Conservation (phyloP, 768 basidiomycete genomes). For the Cubamyces sp. region DNA sequence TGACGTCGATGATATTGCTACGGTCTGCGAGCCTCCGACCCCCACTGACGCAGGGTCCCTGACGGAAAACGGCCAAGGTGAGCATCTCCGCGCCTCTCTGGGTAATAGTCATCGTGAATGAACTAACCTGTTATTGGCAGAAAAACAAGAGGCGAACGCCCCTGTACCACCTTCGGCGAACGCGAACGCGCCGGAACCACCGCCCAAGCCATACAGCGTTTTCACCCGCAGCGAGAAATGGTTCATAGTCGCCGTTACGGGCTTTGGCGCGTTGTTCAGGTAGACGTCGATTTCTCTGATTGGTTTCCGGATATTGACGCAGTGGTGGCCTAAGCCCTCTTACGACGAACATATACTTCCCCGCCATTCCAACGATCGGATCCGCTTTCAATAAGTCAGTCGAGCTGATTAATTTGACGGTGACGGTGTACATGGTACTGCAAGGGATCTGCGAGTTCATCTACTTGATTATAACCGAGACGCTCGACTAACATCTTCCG, state of each 20-base stretch:
- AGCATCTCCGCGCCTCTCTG: too few relatives aligned
- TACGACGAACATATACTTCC: conserved; percentile 79
- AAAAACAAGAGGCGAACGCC: not conserved
- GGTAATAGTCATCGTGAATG: not conserved
- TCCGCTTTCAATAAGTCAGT: conserved; percentile 65
- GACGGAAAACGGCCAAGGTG: too few relatives aligned
- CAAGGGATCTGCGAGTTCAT: conserved; percentile 58
- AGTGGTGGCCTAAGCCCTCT: conserved; percentile 33
- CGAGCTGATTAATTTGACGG: conserved; percentile 79
- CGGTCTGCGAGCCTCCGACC: too few relatives aligned
- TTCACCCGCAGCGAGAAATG: conserved; percentile 65
- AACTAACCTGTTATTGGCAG: too few relatives aligned
- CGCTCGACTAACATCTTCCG: too few relatives aligned
- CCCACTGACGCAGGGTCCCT: too few relatives aligned
- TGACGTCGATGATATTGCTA: too few relatives aligned
- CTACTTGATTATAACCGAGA: not conserved
- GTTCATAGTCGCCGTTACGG: conserved; percentile 62
- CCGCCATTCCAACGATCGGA: conserved; percentile 73
- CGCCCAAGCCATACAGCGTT: conserved; percentile 44
- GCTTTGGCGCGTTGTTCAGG: conserved; percentile 70
- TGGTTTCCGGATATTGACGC: not conserved
- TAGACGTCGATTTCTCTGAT: conserved; percentile 15
- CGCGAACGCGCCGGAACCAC: not conserved
- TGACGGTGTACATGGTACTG: conserved; percentile 75
- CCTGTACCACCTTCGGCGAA: too few relatives aligned